Conservation (phyloP, 1,139 yeast genomes). For the Saccharomyces pastorianus region DNA sequence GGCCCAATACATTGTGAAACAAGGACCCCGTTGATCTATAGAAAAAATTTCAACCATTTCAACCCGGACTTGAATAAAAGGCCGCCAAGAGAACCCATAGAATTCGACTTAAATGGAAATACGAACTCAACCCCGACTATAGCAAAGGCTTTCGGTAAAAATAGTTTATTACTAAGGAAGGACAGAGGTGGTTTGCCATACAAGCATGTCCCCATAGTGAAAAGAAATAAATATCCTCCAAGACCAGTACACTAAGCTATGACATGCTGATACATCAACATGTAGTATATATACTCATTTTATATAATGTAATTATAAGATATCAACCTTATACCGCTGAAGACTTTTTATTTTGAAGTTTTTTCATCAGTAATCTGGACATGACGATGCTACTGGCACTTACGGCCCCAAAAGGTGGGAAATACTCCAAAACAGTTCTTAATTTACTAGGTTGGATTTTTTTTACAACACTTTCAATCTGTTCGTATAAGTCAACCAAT, state of each 20-base stretch:
- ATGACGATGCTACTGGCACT: slow-evolving; percentile 38
- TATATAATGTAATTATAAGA: not conserved
- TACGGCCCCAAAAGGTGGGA: slow-evolving; percentile 54
- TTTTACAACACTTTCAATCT: slow-evolving; percentile 41
- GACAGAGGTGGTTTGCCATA: slow-evolving; percentile 33
- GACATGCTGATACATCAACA: not conserved
- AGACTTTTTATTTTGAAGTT: not conserved
- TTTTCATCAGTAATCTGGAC: slow-evolving; percentile 11
- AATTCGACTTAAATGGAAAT: slow-evolving; percentile 14
- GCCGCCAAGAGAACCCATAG: slow-evolving; percentile 26
- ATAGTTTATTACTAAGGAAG: slow-evolving; percentile 24
- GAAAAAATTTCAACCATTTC: slow-evolving; percentile 23
- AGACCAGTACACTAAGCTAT: slow-evolving; percentile 11
- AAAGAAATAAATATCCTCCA: slow-evolving; percentile 26
- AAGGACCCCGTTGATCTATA: slow-evolving; percentile 18
- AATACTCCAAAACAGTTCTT: slow-evolving; percentile 36
- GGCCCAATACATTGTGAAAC: slow-evolving; percentile 27
- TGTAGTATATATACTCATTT: not conserved
- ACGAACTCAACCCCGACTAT: slow-evolving; percentile 22
- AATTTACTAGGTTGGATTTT: slow-evolving; percentile 40
- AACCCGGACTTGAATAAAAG: slow-evolving; percentile 22
- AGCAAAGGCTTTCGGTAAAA: slow-evolving; percentile 31
- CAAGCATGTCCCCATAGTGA: slow-evolving; percentile 28
- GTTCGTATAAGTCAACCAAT: slow-evolving; percentile 40
- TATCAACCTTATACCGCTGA: not conserved